These are phyloP conservation scores for Zymoseptoria crescenta DNA, from an alignment of 2,329 filamentous ascomycete genomes.

Conservation along the genomic window DNA sequence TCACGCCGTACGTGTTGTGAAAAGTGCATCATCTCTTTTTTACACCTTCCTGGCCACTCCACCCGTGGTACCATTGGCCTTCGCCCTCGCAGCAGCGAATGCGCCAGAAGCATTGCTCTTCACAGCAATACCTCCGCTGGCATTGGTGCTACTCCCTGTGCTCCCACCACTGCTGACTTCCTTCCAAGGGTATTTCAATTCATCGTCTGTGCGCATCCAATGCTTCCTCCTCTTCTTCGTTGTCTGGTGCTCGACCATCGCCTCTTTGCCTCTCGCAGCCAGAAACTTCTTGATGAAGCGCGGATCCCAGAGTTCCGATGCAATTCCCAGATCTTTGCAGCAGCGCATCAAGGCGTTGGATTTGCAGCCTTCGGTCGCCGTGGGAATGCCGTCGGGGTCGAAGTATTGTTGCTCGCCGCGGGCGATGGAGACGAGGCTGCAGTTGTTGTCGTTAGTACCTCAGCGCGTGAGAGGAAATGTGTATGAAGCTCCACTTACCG, in stretches of 20 bases:
- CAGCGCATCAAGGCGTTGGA: conserved; percentile 96
- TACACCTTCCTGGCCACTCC: conserved; percentile 13
- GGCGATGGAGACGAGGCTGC: conserved; percentile 80
- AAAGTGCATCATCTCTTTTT: background rate
- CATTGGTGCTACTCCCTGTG: background rate
- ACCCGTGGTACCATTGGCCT: conserved; percentile 3
- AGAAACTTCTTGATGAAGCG: conserved; percentile 79
- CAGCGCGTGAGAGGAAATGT: conserved; percentile 6
- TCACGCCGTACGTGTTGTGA: background rate
- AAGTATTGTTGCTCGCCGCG: conserved; percentile 95
- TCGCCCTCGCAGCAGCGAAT: background rate
- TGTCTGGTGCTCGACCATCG: conserved; percentile 78
- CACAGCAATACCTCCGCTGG: background rate
- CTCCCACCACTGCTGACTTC: conserved; percentile 28
- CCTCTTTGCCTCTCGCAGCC: conserved; percentile 64
- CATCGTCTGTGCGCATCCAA: conserved; percentile 76
- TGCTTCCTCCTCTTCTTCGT: conserved; percentile 88
- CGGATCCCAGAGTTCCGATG: conserved; percentile 94
- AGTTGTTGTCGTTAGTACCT: conserved; percentile 1
- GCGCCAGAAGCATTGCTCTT: background rate
- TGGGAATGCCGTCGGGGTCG: conserved; percentile 78
- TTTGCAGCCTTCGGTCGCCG: conserved; percentile 92
- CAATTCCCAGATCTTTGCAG: conserved; percentile 95
- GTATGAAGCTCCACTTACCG: conserved; percentile 50
- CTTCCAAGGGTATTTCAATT: conserved; percentile 58